Percentiles rank a stretch among this genome's conserved stretches.
These are phyloP conservation scores for Marasmius tenuissimus DNA, from an alignment of 1,284 basidiomycete species.

Conservation along the genomic window DNA sequence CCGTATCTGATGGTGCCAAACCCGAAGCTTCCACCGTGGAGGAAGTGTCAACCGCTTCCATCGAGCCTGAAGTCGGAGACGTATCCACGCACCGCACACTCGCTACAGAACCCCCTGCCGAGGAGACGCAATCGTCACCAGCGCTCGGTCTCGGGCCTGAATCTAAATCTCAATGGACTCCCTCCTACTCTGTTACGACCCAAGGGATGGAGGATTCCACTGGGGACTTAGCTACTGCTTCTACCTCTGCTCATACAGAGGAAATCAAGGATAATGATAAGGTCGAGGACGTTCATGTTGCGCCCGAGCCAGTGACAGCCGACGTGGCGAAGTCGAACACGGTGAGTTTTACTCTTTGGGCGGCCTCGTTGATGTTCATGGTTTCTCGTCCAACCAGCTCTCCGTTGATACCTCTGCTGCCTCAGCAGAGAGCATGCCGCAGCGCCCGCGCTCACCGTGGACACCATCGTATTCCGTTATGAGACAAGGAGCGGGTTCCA, in stretches of 20 bases:
- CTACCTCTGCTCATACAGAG: too few relatives aligned
- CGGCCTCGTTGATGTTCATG: too few relatives aligned
- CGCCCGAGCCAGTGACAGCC: not conserved
- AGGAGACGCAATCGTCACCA: not conserved
- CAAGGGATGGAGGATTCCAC: too few relatives aligned
- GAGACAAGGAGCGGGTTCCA: constrained; percentile 15
- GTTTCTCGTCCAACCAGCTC: not conserved
- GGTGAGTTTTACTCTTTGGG: not conserved
- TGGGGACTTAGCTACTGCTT: too few relatives aligned
- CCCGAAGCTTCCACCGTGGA: too few relatives aligned
- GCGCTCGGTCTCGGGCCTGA: not conserved
- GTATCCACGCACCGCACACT: too few relatives aligned
- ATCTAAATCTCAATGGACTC: not conserved
- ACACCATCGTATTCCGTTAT: constrained; percentile 25
- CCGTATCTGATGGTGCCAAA: too few relatives aligned
- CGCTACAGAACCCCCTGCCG: not conserved
- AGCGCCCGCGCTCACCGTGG: constrained; percentile 22
- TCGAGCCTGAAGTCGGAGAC: too few relatives aligned
- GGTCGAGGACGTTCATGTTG: too few relatives aligned
- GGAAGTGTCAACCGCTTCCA: too few relatives aligned
- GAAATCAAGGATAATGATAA: too few relatives aligned
- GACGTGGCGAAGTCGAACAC: not conserved
- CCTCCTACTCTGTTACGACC: too few relatives aligned
- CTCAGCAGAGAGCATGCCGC: constrained; percentile 1
- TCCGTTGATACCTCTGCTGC: constrained; percentile 4